Evolutionary conservation across 768 basidiomycete genomes (phyloP), one percentile per base, ranked within the genome.

Genomic region (Pleurotus cornucopiae): DNA sequence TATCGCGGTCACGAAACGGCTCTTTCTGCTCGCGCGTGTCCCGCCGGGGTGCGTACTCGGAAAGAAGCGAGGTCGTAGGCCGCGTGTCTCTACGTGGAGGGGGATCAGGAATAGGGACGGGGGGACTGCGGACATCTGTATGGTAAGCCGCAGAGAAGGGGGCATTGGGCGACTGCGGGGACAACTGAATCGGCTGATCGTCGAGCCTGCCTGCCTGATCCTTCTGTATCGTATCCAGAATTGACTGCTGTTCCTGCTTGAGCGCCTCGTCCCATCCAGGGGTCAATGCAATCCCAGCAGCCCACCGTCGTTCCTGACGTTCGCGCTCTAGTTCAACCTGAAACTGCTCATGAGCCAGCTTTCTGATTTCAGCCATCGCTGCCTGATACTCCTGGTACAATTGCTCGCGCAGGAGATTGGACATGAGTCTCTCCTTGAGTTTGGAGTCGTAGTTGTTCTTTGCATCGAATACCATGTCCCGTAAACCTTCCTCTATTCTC

Each of bases 361-460:
- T 51, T 25, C 76, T 71, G 52, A 85, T 78, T 49, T 63, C 73
- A 21, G 64, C 64, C 75, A 84, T 76, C 4, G 74, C 64, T 0
- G 67, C 62, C 14, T 68, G 60, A 61, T 78, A 76, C 39, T 82
- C 76, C 0, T 63, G 52, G 6, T 61, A 62, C 37, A 81, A 63
- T n/a, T 66, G 68, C 12, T 76, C 68, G 5, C 76, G 68, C 18
- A 63, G 62, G 20, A 51, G 51, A 12, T 64, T 70, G 45, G 68
- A 61, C 14, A 72, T 61, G 64, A 79, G 58, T 55, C 66, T 63
- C 68, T 76, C 67, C 63, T 74, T 73, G 12, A 89, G 71, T 64
- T 82, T 77, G 13, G 71, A 67, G 37, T 82, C 75, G 38, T 82
- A 68, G 57, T 80, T 82, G 56, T 81, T 76, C 69, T 84, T 84